phyloP scores from a whole-genome alignment of 2,329 filamentous ascomycete species.

The Clarireedia homoeocarpa region DNA sequence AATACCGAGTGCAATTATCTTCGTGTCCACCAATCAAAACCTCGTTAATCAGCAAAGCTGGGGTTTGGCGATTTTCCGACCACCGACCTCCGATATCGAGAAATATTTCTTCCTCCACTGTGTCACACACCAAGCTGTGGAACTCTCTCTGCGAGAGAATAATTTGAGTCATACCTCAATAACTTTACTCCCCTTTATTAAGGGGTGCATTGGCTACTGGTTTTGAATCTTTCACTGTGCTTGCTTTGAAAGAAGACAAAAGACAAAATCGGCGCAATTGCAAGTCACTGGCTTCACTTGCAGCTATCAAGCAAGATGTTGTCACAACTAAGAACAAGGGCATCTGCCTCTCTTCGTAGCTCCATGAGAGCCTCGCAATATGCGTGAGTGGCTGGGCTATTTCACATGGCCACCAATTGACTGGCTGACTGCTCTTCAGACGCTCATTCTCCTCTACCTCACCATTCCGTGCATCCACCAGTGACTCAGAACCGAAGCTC shows the following conservation, averaged over 20 bases:
- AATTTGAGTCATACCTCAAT: not conserved
- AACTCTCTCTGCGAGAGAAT: not conserved
- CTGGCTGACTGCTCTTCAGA: conserved; percentile 18
- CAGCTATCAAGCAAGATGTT: conserved; percentile 15
- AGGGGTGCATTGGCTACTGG: not conserved
- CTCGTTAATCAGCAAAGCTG: conserved; percentile 3
- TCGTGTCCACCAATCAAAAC: not conserved
- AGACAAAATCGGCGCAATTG: not conserved
- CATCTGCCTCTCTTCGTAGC: conserved; percentile 22
- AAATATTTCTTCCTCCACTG: conserved; percentile 7
- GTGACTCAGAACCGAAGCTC: conserved; percentile 39
- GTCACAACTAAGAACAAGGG: conserved; percentile 26
- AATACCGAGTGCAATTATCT: not conserved
- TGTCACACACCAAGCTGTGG: not conserved
- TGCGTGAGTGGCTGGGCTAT: conserved; percentile 17
- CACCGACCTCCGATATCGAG: conserved; percentile 8
- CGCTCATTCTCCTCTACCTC: conserved; percentile 27
- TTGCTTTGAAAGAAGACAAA: not conserved
- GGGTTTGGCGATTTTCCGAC: not conserved
- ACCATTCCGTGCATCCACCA: conserved; percentile 18
- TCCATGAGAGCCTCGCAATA: conserved; percentile 26
- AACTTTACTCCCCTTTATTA: not conserved
- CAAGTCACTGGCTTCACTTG: conserved; percentile 7
- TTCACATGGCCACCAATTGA: conserved; percentile 2
- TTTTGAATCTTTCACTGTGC: not conserved